Base-by-base conservation (phyloP, 495 filamentous ascomycete species). In the Trichoderma orchidacearum region DNA sequence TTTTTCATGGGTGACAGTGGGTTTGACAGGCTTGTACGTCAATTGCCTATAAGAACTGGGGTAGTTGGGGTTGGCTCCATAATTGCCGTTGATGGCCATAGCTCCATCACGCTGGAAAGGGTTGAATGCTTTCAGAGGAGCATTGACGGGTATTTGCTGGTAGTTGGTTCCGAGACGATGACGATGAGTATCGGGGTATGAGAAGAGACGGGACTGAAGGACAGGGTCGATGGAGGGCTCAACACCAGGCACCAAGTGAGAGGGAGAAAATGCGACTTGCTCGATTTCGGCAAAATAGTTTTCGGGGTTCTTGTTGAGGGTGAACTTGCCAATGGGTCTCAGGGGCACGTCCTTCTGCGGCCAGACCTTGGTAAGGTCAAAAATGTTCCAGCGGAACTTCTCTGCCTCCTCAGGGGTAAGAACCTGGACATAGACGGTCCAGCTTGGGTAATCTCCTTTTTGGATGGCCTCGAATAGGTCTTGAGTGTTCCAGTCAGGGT, bases 311-410 rank as follows among this genome's bases (percentile, higher is more conserved):
- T 76, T 70, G 72, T 90, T 85, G 13, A 92, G 69, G 3, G 75
- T 82, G 59, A 92, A 72, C 60, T 79, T 80, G 35, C 87, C 87
- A 53, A 89, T 76, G 27, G 73, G 77, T 17, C 78, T 80, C n/a
- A 86, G 76, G 5, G 87, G 86, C 54, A 85, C 84, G 35, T 85
- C 74, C 6, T 68, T 71, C 55, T 87, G 82, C 1, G 85, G 83
- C 81, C 86, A 89, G 81, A 87, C 76, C 71, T 91, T 88, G 62
- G 88, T 91, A 62, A 89, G 68, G 68, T 93, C 88, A 58, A 93
- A 86, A 61, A 88, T 72, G 67, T 84, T 84, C 74, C 80, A 89
- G 58, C 79, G 76, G 69, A 87, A 84, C 59, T 82, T 80, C 64
- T 87, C 77, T 27, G 85, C 85, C 61, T 89, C 74, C 59, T 85